Evolutionary conservation across 805 yeast genomes (phyloP), one percentile per base, ranked within the genome.

Genomic region (Nakazawaea ambrosiae): DNA sequence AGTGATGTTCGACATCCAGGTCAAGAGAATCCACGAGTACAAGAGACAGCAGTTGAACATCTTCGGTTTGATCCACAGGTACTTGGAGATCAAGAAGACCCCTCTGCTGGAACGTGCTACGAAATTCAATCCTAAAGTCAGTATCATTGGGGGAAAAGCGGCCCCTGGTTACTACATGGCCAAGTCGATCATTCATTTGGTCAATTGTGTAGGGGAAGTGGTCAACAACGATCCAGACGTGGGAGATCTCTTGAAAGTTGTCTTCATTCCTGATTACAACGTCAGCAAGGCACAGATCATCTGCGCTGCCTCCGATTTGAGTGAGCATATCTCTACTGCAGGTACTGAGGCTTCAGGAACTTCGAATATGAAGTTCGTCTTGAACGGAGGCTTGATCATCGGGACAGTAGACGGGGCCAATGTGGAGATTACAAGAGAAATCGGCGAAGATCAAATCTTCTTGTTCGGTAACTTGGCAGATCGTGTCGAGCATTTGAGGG

Each of bases 91-190:
- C 60, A 87, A 87, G 64, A 65, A 73, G 33, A 66, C 85, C 46
- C 61, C 85, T 25, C 65, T 71, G 8, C 73, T 73, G 39, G 81
- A 86, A 60, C 68, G 82, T 51, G 65, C 68, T 31, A 50, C 58
- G 45, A 72, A 75, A 51, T 77, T 71, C 57, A 72, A 76, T 42
- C 80, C 96, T 42, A 84, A 81, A 54, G 92, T 84, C 40, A 72
- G 78, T 30, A 73, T 88, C 43, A 78, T 89, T 59, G 97, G 97
- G 48, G 97, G 97, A 55, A 88, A 89, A 63, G 83, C 94, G 42
- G 97, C 97, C 9, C 97, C 97, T n/a, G 97, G 97, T 47, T 88
- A 88, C 60, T 88, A 85, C 65, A 85, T 88, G 78, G 97, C 97
- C 42, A 88, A 88, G 63, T 74, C 83, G 41, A 84, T 88, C 53